These are phyloP conservation scores for Cinchona pubescens DNA, from an alignment of 257 asterid species.

Conservation along the genomic window DNA sequence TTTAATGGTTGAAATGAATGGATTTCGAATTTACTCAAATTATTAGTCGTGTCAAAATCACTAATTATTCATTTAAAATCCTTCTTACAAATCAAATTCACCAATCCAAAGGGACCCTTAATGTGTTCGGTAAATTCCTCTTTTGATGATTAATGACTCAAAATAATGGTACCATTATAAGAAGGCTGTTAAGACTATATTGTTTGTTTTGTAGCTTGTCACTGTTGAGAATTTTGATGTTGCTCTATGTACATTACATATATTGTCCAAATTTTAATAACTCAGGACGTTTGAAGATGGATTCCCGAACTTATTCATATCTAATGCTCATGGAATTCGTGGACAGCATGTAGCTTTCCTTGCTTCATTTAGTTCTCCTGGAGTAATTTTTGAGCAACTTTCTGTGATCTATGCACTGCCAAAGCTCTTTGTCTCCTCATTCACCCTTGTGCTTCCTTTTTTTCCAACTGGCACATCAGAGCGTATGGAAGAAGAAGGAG, in stretches of 20 bases:
- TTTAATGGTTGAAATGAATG: no score
- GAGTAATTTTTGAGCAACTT: constrained; percentile 90
- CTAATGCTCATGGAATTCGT: constrained; percentile 95
- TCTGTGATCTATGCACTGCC: constrained; percentile 87
- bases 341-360: constrained; percentile 97
- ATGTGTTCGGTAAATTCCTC: background rate
- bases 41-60: no score
- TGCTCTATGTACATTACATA: constrained; percentile 12
- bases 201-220: background rate
- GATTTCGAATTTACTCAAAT: no score
- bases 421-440: constrained; percentile 84
- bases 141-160: background rate
- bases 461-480: constrained; percentile 98
- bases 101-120: no score
- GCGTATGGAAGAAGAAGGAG: constrained; percentile 99
- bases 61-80: no score
- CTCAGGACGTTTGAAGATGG: constrained; percentile 96
- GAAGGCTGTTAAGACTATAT: background rate
- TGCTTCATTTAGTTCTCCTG: constrained; percentile 98
- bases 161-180: background rate
- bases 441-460: constrained; percentile 96
- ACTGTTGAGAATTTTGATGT: background rate
- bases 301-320: constrained; percentile 88
- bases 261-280: constrained; percentile 18
- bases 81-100: no score